phyloP scores from a whole-genome alignment of 805 yeast species.

The Candida argentea region DNA sequence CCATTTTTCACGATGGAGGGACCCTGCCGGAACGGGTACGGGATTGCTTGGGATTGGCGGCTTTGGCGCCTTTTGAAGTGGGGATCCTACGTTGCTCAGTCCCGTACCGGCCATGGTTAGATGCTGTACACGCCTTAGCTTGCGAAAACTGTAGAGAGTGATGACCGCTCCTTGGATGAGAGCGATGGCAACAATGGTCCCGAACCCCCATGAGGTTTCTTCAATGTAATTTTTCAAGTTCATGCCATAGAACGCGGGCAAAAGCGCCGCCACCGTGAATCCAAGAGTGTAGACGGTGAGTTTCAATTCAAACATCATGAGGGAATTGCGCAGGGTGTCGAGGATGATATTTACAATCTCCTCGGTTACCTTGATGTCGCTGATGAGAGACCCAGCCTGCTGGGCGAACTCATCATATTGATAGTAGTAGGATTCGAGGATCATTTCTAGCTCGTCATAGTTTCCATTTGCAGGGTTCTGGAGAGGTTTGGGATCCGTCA shows the following conservation, averaged over 20 bases:
- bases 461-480: slow-evolving; percentile 20
- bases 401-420: slow-evolving; percentile 93
- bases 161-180: slow-evolving; percentile 43
- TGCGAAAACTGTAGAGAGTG: slow-evolving; percentile 46
- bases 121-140: slow-evolving; percentile 51
- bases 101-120: slow-evolving; percentile 44
- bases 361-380: slow-evolving; percentile 83
- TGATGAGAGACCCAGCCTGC: slow-evolving; percentile 72
- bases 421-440: slow-evolving; percentile 79
- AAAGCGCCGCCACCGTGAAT: slow-evolving; percentile 69
- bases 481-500: slow-evolving; percentile 33
- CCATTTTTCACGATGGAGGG: slow-evolving; percentile 8
- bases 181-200: slow-evolving; percentile 42
- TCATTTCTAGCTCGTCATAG: slow-evolving; percentile 74
- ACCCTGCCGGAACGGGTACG: slow-evolving; percentile 4
- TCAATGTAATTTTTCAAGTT: slow-evolving; percentile 71
- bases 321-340: slow-evolving; percentile 83
- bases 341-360: slow-evolving; percentile 86
- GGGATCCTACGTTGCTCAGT: neutral
- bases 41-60: neutral
- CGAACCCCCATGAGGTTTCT: slow-evolving; percentile 56
- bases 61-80: slow-evolving; percentile 3
- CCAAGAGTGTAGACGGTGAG: slow-evolving; percentile 80
- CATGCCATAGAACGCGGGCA: slow-evolving; percentile 90
- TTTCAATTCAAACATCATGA: slow-evolving; percentile 79